Percentiles rank a stretch among this genome's conserved stretches.
These are phyloP conservation scores for Trichophyton verrucosum DNA, from an alignment of 2,329 filamentous ascomycete species.

Conservation along the genomic window DNA sequence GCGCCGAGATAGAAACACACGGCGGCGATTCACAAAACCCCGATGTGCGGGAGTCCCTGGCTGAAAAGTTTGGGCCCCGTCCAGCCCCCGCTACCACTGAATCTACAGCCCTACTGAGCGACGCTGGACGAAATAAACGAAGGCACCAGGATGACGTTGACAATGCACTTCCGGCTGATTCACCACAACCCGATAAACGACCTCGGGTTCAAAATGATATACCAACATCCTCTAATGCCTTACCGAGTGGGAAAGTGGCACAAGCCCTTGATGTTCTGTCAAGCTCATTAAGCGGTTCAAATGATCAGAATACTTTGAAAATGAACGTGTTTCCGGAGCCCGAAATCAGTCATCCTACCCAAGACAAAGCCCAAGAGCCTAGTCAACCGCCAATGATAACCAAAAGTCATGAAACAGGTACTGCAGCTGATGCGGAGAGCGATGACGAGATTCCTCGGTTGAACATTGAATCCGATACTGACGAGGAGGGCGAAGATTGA, in stretches of 20 bases:
- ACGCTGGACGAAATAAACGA: neutral
- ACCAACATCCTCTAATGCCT: neutral
- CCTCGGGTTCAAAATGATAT: neutral
- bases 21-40: neutral
- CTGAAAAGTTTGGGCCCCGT: slow-evolving; percentile 11
- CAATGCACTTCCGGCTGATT: neutral
- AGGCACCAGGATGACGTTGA: neutral
- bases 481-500: slow-evolving; percentile 26
- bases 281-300: neutral
- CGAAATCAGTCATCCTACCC: neutral
- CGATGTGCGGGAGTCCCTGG: neutral
- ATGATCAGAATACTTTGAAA: neutral
- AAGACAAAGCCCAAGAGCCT: neutral
- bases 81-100: slow-evolving; percentile 16
- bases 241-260: neutral
- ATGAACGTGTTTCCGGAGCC: neutral
- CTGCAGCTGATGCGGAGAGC: slow-evolving; percentile 27
- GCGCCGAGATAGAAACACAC: slow-evolving; percentile 14
- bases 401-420: no score
- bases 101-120: neutral
- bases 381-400: neutral
- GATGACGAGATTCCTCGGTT: slow-evolving; percentile 40
- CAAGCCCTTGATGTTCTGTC: neutral
- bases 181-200: neutral
- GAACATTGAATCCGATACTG: slow-evolving; percentile 36